phyloP scores from a whole-genome alignment of 2,329 filamentous ascomycete genomes.

The Graphiopsis chlorocephala region DNA sequence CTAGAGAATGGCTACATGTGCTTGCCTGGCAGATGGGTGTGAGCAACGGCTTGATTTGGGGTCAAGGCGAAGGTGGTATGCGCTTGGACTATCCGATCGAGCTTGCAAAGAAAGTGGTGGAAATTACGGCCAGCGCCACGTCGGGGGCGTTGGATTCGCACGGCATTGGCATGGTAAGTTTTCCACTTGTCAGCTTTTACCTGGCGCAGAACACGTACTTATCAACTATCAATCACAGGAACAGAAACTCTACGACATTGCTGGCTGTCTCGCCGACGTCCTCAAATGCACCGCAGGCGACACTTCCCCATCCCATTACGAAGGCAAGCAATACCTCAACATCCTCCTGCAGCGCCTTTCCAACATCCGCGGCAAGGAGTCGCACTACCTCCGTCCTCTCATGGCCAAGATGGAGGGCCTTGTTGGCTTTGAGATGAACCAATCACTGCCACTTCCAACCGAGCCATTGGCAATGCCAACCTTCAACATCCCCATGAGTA shows the following conservation, averaged over 20 bases:
- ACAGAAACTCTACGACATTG: conserved; percentile 37
- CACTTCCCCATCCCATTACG: conserved; percentile 30
- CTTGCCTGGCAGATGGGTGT: conserved; percentile 40
- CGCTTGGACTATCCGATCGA: conserved; percentile 38
- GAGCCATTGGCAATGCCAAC: not conserved
- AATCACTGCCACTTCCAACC: conserved; percentile 24
- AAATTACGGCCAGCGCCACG: conserved; percentile 31
- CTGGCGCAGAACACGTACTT: not conserved
- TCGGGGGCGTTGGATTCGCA: conserved; percentile 33
- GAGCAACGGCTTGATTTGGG: conserved; percentile 36
- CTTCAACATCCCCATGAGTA: not conserved
- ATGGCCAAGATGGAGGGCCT: conserved; percentile 34
- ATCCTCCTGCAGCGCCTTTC: conserved; percentile 33
- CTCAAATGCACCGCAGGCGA: conserved; percentile 36
- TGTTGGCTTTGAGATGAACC: conserved; percentile 22
- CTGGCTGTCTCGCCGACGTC: conserved; percentile 36
- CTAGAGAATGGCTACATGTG: conserved; percentile 37
- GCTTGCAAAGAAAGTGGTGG: conserved; percentile 34
- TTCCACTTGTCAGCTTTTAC: not conserved
- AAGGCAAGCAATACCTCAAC: conserved; percentile 35
- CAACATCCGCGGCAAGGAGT: conserved; percentile 36
- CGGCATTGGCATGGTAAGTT: conserved; percentile 37
- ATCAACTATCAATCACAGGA: conserved; percentile 23
- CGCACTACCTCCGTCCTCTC: conserved; percentile 35
- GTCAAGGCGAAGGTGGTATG: conserved; percentile 34